A percentile compares a stretch with the other conserved stretches of the same genome.
Conservation (phyloP, 371 early-diverging fungal species). For the Syncephalis fuscata region DNA sequence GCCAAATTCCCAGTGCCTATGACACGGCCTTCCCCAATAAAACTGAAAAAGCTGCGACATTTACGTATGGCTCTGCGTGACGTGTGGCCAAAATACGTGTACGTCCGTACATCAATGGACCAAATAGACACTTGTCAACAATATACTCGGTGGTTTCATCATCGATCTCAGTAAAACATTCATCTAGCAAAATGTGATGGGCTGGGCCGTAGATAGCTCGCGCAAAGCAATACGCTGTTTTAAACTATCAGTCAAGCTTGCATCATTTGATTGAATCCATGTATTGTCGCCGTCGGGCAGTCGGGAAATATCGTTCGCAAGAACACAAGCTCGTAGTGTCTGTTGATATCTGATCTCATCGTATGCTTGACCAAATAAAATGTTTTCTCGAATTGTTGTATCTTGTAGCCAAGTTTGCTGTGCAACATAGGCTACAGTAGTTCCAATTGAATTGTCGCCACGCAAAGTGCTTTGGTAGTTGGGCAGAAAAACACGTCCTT, state of each 20-base stretch:
- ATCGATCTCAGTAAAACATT: constrained; percentile 66
- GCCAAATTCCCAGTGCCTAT: constrained; percentile 25
- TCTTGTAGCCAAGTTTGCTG: constrained; percentile 81
- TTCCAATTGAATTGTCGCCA: constrained; percentile 18
- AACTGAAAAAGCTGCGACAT: constrained; percentile 47
- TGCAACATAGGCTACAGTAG: constrained; percentile 55
- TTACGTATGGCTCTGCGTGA: constrained; percentile 54
- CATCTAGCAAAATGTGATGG: constrained; percentile 59
- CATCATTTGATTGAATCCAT: constrained; percentile 79
- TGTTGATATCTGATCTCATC: constrained; percentile 42
- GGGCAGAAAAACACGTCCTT: constrained; percentile 24
- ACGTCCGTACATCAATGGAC: constrained; percentile 48
- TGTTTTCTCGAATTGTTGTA: constrained; percentile 66
- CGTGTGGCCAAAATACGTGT: constrained; percentile 83
- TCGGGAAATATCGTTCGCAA: constrained; percentile 54
- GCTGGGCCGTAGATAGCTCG: constrained; percentile 66
- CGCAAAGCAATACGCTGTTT: constrained; percentile 69
- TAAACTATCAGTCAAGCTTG: constrained; percentile 57
- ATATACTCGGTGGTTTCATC: constrained; percentile 79
- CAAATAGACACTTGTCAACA: constrained; percentile 44
- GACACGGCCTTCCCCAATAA: constrained; percentile 44
- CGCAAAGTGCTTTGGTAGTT: constrained; percentile 8
- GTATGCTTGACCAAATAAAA: constrained; percentile 59
- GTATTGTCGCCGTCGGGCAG: constrained; percentile 78
- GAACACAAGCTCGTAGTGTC: constrained; percentile 37